A percentile compares a stretch with the other conserved stretches of the same genome.
phyloP scores from a whole-genome alignment of 23 red algal genomes.

The Gracilaria caudata region DNA sequence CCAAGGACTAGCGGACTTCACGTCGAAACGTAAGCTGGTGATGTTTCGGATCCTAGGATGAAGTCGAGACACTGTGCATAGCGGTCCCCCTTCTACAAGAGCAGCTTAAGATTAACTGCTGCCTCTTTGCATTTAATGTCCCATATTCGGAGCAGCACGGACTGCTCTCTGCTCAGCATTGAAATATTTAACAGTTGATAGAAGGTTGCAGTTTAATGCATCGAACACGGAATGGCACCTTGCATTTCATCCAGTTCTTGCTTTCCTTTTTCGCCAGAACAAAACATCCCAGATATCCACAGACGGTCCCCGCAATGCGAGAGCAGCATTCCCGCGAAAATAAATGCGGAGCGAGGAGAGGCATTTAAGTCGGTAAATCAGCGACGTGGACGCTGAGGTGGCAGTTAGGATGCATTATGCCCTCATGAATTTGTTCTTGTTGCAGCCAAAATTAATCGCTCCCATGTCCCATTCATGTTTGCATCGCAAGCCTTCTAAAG shows the following conservation, averaged over 20 bases:
- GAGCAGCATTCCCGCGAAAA: slow-evolving; percentile 3
- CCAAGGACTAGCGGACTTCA: background rate
- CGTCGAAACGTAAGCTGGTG: background rate
- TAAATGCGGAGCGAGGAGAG: background rate
- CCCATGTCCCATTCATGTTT: background rate
- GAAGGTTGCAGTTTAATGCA: slow-evolving; percentile 7
- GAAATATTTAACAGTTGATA: slow-evolving; percentile 12
- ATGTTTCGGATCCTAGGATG: background rate
- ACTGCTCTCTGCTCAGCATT: background rate
- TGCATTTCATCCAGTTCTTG: background rate
- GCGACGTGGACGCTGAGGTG: background rate
- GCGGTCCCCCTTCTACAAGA: background rate
- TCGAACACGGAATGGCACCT: background rate
- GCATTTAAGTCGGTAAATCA: background rate
- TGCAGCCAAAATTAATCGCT: background rate
- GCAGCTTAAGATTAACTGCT: slow-evolving; percentile 4
- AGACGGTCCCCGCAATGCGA: background rate
- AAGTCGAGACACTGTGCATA: background rate
- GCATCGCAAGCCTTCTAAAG: background rate
- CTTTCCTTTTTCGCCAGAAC: background rate
- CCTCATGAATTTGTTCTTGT: background rate
- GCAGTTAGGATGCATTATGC: background rate
- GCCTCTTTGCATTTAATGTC: background rate
- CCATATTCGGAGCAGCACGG: background rate
- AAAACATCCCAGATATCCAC: background rate